These are phyloP conservation scores for Epichloe bromicola DNA, from an alignment of 2,329 filamentous ascomycete species.

Conservation along the genomic window DNA sequence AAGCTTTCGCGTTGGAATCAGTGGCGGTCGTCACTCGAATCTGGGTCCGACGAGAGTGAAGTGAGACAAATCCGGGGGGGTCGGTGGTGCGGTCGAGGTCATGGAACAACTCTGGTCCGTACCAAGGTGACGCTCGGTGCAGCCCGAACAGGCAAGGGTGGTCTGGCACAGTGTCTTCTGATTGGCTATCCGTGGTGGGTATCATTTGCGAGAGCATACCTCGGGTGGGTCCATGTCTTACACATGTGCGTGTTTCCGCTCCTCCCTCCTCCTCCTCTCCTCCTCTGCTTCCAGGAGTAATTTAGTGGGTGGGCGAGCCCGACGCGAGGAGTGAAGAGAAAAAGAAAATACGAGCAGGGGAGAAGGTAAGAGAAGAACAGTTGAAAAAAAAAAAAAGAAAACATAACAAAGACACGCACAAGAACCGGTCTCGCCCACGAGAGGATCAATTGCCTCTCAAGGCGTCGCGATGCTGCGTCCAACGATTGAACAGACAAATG, in stretches of 20 bases:
- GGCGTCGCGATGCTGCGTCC: no score
- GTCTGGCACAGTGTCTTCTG: not conserved
- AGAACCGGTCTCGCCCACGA: not conserved
- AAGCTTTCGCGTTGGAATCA: not conserved
- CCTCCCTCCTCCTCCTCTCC: no score
- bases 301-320: not conserved
- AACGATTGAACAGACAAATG: not conserved
- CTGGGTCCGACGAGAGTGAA: not conserved
- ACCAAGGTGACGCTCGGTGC: not conserved
- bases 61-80: conserved; percentile 3
- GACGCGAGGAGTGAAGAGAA: not conserved
- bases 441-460: not conserved
- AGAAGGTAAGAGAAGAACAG: not conserved
- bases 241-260: not conserved
- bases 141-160: conserved; percentile 1
- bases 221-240: conserved; percentile 3
- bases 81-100: not conserved
- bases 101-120: not conserved
- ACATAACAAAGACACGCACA: not conserved
- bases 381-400: not conserved
- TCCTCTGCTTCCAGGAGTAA: not conserved
- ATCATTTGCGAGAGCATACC: conserved; percentile 7
- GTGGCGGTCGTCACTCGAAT: not conserved
- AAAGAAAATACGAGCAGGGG: not conserved
- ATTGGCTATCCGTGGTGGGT: not conserved